phyloP scores from a whole-genome alignment of 225 moss, liverwort and hornwort genomes.

The Marchantia polymorpha region DNA sequence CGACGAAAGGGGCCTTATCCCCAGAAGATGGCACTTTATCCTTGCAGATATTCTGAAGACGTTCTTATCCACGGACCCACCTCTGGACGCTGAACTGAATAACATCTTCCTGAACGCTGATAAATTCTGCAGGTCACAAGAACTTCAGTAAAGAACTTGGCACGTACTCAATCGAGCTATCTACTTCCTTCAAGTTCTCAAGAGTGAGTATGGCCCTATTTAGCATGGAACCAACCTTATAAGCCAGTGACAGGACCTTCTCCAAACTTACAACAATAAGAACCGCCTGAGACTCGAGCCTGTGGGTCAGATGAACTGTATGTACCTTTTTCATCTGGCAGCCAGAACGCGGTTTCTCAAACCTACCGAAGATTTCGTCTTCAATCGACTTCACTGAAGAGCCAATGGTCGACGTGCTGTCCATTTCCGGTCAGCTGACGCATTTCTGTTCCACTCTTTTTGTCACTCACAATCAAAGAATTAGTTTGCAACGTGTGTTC shows the following conservation, averaged over 20 bases:
- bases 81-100: background rate
- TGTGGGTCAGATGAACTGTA: background rate
- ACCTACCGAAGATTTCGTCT: background rate
- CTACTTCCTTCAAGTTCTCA: slow-evolving; percentile 10
- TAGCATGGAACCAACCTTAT: slow-evolving; percentile 1
- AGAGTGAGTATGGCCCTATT: slow-evolving; percentile 8
- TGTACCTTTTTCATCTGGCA: slow-evolving; percentile 18
- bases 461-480: slow-evolving; percentile 16
- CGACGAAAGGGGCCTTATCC: slow-evolving; percentile 7
- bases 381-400: slow-evolving; percentile 1
- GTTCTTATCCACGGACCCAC: background rate
- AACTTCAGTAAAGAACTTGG: slow-evolving; percentile 21
- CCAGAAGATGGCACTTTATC: too few relatives aligned
- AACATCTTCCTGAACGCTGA: slow-evolving; percentile 21
- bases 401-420: slow-evolving; percentile 8
- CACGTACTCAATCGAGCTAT: background rate
- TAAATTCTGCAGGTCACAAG: background rate
- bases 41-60: slow-evolving; percentile 20
- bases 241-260: background rate
- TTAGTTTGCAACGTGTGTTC: background rate
- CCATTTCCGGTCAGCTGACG: slow-evolving; percentile 10
- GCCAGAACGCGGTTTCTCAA: background rate
- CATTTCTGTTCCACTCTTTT: slow-evolving; percentile 18
- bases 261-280: slow-evolving; percentile 2
- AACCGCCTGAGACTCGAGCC: slow-evolving; percentile 6